Evolutionary conservation across 495 filamentous ascomycete species (phyloP), one percentile per base, ranked within the genome.

Genomic region (Annulohypoxylon maeteangense): DNA sequence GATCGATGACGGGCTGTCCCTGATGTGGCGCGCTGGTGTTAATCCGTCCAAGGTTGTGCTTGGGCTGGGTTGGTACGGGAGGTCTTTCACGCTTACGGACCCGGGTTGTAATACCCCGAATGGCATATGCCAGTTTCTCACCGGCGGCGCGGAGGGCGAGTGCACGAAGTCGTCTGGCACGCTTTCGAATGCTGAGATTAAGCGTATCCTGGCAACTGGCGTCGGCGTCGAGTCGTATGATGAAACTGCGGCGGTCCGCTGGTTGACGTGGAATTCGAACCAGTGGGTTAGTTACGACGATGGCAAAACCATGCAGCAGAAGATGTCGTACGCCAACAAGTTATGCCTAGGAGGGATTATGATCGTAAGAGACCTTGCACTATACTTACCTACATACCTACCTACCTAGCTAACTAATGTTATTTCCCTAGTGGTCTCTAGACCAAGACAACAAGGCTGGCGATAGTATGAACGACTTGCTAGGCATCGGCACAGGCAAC

Each of bases 231-330:
- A 25, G 10, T n/a, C 56, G 18, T 55, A 63, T 5, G 62, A 78
- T 64, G 53, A 76, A 50, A 66, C 66, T 4, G 68, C 71, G 4
- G 76, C 67, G 1, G 80, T 82, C 36, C 79, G 83, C 44, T 81
- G 75, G 34, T 31, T 85, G 32, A 44, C 72, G 0, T 86, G 62
- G 53, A 62, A 78, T 44, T 16, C 63, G 1, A 51, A 82, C 70
- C 80, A 85, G 54, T 88, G 83, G 86, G 78, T 85, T 4, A 77
- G 75, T 1, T 88, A 76, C 66, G 75, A 87, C 65, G 79, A 82
- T 63, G 55, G n/a, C 1, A 53, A 72, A 10, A 87, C 83, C 0
- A 75, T 84, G 14, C 47, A 77, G 38, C 44, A 68, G 27, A 86
- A 86, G 74, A 53, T 79, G 0, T 68, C 79, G 11, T 82, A 62